These are phyloP conservation scores for Delonix regia DNA, from an alignment of 306 rosid species.

Conservation along the genomic window DNA sequence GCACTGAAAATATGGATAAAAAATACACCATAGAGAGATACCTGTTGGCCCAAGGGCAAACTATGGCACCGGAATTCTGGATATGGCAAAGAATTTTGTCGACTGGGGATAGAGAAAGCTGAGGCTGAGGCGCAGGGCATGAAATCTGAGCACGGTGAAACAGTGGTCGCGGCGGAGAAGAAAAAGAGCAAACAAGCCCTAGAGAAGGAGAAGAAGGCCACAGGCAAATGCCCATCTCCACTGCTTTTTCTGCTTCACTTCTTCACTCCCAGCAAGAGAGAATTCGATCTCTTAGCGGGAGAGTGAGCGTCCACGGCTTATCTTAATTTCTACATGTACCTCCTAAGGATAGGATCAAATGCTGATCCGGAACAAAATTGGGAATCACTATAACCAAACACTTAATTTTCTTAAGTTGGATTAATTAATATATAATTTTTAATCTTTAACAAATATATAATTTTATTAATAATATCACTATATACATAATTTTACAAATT, in stretches of 20 bases:
- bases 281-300: not conserved
- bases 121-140: slow-evolving; percentile 38
- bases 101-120: slow-evolving; percentile 41
- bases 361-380: too few species aligned
- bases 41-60: slow-evolving; percentile 87
- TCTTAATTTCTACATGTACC: too few species aligned
- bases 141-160: slow-evolving; percentile 32
- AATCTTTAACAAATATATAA: too few species aligned
- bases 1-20: not conserved
- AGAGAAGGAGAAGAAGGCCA: slow-evolving; percentile 23
- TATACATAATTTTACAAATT: too few species aligned
- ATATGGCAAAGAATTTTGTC: slow-evolving; percentile 58
- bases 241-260: not conserved
- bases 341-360: too few species aligned
- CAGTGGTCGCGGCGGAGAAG: not conserved
- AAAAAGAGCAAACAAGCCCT: slow-evolving; percentile 22
- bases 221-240: slow-evolving; percentile 28
- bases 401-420: too few species aligned
- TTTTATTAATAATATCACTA: too few species aligned
- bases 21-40: slow-evolving; percentile 8
- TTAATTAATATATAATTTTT: too few species aligned
- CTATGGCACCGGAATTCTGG: slow-evolving; percentile 68
- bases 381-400: too few species aligned
- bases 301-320: not conserved
- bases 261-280: not conserved